A percentile compares a stretch with the other conserved stretches of the same genome.
phyloP scores from a whole-genome alignment of 169 alveolate genomes.

The Amoebophrya sp. region DNA sequence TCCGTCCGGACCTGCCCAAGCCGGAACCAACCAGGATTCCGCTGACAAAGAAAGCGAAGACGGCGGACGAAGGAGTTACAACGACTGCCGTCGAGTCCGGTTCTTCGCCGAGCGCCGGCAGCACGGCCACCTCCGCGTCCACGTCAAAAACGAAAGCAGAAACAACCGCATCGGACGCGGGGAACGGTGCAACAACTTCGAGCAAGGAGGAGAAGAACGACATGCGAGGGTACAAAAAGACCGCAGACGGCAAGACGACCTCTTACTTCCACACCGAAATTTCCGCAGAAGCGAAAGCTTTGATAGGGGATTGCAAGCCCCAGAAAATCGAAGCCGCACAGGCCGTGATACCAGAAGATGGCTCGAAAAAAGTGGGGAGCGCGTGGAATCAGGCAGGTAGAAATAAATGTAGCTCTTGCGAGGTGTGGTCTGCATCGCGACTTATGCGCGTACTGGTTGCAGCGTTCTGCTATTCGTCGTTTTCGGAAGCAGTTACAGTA shows the following conservation, averaged over 20 bases:
- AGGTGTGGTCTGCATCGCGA: too few species aligned
- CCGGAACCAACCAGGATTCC: neutral
- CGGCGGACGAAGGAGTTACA: too few species aligned
- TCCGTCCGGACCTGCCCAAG: neutral
- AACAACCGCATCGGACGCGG: neutral
- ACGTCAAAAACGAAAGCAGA: too few species aligned
- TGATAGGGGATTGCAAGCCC: constrained; percentile 6
- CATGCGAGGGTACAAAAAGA: constrained; percentile 9
- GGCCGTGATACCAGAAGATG: too few species aligned
- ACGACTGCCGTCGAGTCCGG: too few species aligned
- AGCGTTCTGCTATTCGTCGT: too few species aligned
- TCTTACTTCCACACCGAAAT: neutral
- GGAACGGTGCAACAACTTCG: neutral
- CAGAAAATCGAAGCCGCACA: neutral
- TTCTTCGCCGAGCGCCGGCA: too few species aligned
- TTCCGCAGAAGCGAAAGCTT: neutral
- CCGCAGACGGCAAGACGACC: neutral
- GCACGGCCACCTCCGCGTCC: too few species aligned
- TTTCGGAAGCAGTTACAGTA: too few species aligned
- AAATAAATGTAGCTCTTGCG: too few species aligned
- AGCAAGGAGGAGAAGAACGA: neutral
- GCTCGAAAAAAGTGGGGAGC: too few species aligned
- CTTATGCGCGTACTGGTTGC: too few species aligned
- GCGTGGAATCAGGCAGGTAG: constrained; percentile 2
- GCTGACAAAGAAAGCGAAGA: neutral